Conservation (phyloP, 305 asterid genomes). For the Fraxinus floribunda region DNA sequence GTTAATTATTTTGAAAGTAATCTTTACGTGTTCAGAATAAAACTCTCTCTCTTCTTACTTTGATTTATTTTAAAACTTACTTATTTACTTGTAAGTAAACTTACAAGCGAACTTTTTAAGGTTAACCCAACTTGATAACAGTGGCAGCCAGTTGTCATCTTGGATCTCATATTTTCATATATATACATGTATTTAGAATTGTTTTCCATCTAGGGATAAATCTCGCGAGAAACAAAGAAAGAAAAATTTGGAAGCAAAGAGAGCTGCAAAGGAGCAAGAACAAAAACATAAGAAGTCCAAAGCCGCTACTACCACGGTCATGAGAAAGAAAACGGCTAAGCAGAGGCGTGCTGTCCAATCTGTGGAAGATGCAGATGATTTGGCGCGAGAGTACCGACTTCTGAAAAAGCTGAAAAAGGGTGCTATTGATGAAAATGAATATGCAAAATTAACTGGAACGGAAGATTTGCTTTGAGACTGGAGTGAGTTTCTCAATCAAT, state of each 20-base stretch:
- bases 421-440: constrained; percentile 61
- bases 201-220: constrained; percentile 59
- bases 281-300: constrained; percentile 43
- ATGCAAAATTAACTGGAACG: constrained; percentile 71
- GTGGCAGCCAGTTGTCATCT: constrained; percentile 7
- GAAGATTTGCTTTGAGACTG: constrained; percentile 57
- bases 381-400: constrained; percentile 67
- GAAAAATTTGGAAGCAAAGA: constrained; percentile 60
- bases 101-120: neutral
- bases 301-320: constrained; percentile 34
- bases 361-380: constrained; percentile 84
- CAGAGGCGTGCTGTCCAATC: constrained; percentile 83
- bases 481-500: constrained; percentile 66
- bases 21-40: too few species aligned
- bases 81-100: neutral
- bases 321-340: constrained; percentile 78
- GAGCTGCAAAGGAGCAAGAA: constrained; percentile 53
- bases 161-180: neutral
- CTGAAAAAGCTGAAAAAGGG: constrained; percentile 82
- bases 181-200: constrained; percentile 25
- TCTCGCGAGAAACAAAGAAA: constrained; percentile 83
- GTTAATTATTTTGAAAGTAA: too few species aligned
- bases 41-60: neutral
- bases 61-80: constrained; percentile 3
- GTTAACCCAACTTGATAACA: neutral